Evolutionary conservation across 805 yeast species (phyloP).

Genomic region (Yarrowia porcina): DNA sequence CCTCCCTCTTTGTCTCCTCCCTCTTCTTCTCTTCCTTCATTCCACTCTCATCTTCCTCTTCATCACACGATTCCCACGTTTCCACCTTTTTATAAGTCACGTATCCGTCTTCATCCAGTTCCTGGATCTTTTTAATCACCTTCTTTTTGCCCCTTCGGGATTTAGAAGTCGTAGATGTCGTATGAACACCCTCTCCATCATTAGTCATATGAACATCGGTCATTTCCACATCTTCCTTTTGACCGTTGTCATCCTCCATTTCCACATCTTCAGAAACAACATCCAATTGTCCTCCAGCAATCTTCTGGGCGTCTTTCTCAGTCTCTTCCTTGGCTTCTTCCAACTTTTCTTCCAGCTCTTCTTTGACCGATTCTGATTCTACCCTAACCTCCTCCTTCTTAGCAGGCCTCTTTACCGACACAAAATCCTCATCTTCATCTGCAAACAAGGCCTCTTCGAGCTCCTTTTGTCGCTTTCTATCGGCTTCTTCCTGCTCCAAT

Average conservation of each 20-base stretch:
- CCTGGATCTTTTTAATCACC: slow-evolving; percentile 5
- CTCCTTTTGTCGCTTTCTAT: slow-evolving; percentile 2
- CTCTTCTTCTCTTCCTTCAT: slow-evolving; percentile 1
- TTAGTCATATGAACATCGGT: neutral
- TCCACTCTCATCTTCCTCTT: slow-evolving; percentile 14
- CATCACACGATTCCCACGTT: slow-evolving; percentile 21
- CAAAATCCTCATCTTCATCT: neutral
- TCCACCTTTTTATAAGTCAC: slow-evolving; percentile 12
- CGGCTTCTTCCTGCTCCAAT: neutral
- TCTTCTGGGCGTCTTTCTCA: neutral
- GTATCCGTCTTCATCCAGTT: slow-evolving; percentile 21
- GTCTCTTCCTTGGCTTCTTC: neutral
- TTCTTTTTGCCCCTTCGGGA: neutral
- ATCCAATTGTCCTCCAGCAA: neutral
- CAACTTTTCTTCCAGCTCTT: neutral
- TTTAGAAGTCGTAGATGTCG: neutral
- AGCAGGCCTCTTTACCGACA: neutral
- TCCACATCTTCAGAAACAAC: neutral
- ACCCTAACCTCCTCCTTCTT: neutral
- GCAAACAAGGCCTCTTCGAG: slow-evolving; percentile 13
- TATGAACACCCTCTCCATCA: neutral
- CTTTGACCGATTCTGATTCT: neutral
- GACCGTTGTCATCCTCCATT: neutral
- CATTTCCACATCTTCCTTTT: slow-evolving; percentile 6
- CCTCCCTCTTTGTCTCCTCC: slow-evolving; percentile 3